A percentile compares a stretch with the other conserved stretches of the same genome.
Conservation (phyloP, 352 stramenopile species). For the Pythium guiyangense region DNA sequence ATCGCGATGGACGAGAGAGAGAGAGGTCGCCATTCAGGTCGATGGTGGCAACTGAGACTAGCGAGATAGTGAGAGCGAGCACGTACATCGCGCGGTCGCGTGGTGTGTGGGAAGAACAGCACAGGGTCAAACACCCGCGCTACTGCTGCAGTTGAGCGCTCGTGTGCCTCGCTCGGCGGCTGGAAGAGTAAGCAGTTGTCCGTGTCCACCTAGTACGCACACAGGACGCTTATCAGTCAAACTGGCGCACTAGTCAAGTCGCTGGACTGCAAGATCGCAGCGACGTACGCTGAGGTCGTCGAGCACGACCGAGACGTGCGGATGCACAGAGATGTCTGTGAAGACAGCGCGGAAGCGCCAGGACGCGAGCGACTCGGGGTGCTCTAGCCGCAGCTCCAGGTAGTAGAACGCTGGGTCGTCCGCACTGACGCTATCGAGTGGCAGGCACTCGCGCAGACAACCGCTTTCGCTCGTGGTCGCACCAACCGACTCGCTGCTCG, state of each 20-base stretch:
- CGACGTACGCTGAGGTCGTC: constrained; percentile 36
- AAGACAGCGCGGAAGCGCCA: constrained; percentile 50
- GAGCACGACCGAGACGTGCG: constrained; percentile 24
- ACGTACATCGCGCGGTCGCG: constrained; percentile 37
- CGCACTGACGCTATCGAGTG: constrained; percentile 8
- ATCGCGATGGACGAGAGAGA: neutral
- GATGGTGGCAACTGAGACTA: constrained; percentile 2
- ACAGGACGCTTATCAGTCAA: neutral
- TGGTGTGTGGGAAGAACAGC: constrained; percentile 35
- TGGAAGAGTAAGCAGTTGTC: constrained; percentile 46
- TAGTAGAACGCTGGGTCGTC: constrained; percentile 45
- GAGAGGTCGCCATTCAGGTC: neutral
- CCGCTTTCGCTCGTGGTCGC: too few species aligned
- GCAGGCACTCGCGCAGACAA: neutral
- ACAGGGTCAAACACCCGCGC: constrained; percentile 37
- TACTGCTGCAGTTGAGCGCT: neutral
- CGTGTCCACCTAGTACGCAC: constrained; percentile 23
- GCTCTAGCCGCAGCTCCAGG: constrained; percentile 42
- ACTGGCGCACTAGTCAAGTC: neutral
- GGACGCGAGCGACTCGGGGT: constrained; percentile 25
- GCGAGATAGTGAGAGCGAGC: neutral
- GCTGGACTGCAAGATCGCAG: neutral
- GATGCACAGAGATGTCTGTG: constrained; percentile 28
- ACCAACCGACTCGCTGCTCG: too few species aligned
- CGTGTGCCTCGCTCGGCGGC: neutral